These are phyloP conservation scores for Vanrija sp. DNA, from an alignment of 1,284 basidiomycete species.

Conservation along the genomic window DNA sequence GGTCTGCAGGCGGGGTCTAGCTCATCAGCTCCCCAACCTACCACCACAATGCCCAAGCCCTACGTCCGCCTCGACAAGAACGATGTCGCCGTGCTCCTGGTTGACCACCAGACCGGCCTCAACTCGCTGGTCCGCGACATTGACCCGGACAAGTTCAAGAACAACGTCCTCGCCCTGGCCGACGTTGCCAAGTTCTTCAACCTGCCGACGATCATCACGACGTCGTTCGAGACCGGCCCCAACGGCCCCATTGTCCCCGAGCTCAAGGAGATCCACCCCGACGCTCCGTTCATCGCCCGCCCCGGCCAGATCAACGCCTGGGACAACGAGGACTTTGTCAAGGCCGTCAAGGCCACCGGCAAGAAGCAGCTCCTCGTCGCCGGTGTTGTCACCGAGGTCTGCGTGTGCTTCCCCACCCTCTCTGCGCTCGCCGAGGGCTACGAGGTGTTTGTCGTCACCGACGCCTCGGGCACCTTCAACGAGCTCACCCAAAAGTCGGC, in stretches of 20 bases:
- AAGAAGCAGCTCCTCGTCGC: constrained; percentile 12
- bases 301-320: constrained; percentile 15
- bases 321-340: constrained; percentile 15
- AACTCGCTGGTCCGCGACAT: constrained; percentile 11
- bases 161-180: constrained; percentile 8
- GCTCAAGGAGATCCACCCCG: not conserved
- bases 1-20: too few species aligned
- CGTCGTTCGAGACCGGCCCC: constrained; percentile 11
- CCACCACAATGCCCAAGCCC: constrained; percentile 1
- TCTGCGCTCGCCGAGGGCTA: constrained; percentile 6
- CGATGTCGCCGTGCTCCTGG: constrained; percentile 6
- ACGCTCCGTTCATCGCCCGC: constrained; percentile 3
- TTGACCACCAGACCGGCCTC: constrained; percentile 15
- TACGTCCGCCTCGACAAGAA: constrained; percentile 12
- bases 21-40: not conserved
- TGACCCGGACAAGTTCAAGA: constrained; percentile 5
- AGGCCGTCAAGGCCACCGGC: constrained; percentile 9
- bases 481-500: constrained; percentile 6
- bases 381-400: constrained; percentile 13
- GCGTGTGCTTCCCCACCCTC: constrained; percentile 9
- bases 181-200: constrained; percentile 10
- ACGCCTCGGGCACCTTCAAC: constrained; percentile 12
- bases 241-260: constrained; percentile 14
- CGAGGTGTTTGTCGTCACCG: constrained; percentile 14
- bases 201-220: constrained; percentile 6